phyloP scores from a whole-genome alignment of 2,329 filamentous ascomycete genomes.

The Didymella lethalis region DNA sequence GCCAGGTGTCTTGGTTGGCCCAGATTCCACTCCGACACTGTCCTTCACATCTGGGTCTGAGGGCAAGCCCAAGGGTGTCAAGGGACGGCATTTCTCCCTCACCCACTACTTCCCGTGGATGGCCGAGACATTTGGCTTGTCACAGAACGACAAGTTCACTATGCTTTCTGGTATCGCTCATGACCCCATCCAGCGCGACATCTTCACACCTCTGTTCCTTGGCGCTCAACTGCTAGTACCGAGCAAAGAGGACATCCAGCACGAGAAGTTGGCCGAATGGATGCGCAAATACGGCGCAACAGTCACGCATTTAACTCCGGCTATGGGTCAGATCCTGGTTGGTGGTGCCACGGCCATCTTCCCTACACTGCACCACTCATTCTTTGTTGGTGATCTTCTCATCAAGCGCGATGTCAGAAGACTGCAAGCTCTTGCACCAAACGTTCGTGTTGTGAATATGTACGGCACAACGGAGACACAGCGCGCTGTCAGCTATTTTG shows the following conservation, averaged over 20 bases:
- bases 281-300: conserved; percentile 77
- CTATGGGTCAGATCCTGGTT: conserved; percentile 95
- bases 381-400: conserved; percentile 92
- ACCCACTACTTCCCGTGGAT: conserved; percentile 94
- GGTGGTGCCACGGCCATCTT: conserved; percentile 82
- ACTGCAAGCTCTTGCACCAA: conserved; percentile 77
- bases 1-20: conserved; percentile 80
- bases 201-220: conserved; percentile 89
- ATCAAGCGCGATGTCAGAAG: conserved; percentile 82
- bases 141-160: conserved; percentile 77
- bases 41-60: conserved; percentile 71
- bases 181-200: conserved; percentile 71
- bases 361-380: conserved; percentile 76
- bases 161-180: conserved; percentile 87
- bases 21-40: conserved; percentile 81
- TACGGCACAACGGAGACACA: conserved; percentile 89
- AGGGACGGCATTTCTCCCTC: conserved; percentile 84
- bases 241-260: conserved; percentile 81
- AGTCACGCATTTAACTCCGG: conserved; percentile 89
- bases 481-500: conserved; percentile 81
- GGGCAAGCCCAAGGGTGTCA: conserved; percentile 84
- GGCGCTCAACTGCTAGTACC: conserved; percentile 82
- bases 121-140: conserved; percentile 80
- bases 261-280: conserved; percentile 89
- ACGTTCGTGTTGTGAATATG: conserved; percentile 81